Percentiles rank a stretch among this genome's conserved stretches.
Conservation (phyloP, 2,329 filamentous ascomycete species). For the Colletotrichum sp. region DNA sequence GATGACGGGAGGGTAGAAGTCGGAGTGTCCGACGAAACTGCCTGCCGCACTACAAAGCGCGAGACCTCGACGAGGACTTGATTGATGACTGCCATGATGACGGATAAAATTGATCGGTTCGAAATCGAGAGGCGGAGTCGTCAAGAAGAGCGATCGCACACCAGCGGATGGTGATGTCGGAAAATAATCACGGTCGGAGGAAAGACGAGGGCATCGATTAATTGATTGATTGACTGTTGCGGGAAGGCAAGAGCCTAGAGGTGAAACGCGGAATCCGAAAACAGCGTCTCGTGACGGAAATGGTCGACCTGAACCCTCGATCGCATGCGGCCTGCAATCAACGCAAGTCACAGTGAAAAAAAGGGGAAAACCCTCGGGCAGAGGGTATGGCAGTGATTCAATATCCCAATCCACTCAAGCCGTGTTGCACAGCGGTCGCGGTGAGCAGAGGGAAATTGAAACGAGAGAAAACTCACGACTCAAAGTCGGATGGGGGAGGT, state of each 20-base stretch:
- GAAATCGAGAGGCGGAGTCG: neutral
- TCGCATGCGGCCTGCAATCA: conserved; percentile 15
- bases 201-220: conserved; percentile 8
- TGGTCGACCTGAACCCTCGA: conserved; percentile 1
- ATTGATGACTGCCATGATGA: conserved; percentile 40
- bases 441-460: conserved; percentile 8
- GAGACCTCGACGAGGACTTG: conserved; percentile 40
- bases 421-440: neutral
- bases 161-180: conserved; percentile 7
- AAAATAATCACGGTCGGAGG: conserved; percentile 4
- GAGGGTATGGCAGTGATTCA: neutral
- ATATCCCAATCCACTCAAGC: conserved; percentile 3
- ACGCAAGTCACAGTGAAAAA: neutral
- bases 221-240: neutral
- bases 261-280: conserved; percentile 14
- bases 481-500: conserved; percentile 13
- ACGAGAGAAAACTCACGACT: conserved; percentile 12
- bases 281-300: conserved; percentile 13
- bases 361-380: neutral
- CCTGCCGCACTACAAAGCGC: conserved; percentile 37
- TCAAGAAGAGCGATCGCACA: neutral
- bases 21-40: conserved; percentile 11
- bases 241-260: neutral
- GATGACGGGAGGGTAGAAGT: conserved; percentile 21
- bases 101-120: neutral